These are phyloP conservation scores for Hansfordia pulvinata DNA, from an alignment of 2,329 filamentous ascomycete species.

Conservation along the genomic window DNA sequence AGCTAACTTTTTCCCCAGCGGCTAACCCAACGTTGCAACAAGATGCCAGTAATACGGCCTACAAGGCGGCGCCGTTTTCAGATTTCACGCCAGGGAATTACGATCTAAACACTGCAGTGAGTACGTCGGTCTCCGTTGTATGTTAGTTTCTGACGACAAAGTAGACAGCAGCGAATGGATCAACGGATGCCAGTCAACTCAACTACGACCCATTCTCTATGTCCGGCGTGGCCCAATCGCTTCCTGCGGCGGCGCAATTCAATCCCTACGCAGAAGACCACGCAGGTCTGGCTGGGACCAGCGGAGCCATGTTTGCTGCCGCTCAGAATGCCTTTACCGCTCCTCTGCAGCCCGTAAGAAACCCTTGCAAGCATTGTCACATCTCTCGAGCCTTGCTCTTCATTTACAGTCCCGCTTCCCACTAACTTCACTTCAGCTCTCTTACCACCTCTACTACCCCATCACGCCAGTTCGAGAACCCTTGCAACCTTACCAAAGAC, in stretches of 20 bases:
- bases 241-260: conserved; percentile 34
- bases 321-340: conserved; percentile 36
- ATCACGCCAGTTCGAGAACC: conserved; percentile 63
- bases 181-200: conserved; percentile 16
- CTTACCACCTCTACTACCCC: conserved; percentile 89
- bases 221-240: conserved; percentile 35
- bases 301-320: conserved; percentile 54
- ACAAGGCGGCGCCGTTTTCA: conserved; percentile 42
- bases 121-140: neutral
- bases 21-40: conserved; percentile 23
- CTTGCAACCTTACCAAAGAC: conserved; percentile 71
- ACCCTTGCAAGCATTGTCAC: no score
- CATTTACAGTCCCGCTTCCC: neutral
- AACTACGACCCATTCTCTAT: conserved; percentile 54
- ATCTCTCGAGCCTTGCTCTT: conserved; percentile 1
- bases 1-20: conserved; percentile 12
- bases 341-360: conserved; percentile 45
- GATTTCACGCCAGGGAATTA: conserved; percentile 46
- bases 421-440: conserved; percentile 37
- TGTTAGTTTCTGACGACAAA: conserved; percentile 6
- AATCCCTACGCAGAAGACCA: conserved; percentile 73
- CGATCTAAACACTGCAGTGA: conserved; percentile 34
- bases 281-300: conserved; percentile 37
- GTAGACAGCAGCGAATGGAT: conserved; percentile 13
- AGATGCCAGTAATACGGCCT: conserved; percentile 28